Conservation (phyloP, 345 rosid species). For the Populus nigra region DNA sequence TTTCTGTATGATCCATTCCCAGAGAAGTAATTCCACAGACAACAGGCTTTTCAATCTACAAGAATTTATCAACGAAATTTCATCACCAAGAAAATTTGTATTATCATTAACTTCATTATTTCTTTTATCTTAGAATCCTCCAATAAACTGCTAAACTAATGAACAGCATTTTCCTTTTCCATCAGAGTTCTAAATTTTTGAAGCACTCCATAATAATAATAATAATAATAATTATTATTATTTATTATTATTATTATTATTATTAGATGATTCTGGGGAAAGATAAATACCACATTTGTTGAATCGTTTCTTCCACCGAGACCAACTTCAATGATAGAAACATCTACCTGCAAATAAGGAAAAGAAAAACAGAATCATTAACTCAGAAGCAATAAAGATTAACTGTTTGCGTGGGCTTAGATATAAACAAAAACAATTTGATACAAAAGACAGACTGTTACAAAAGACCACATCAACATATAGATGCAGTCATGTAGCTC, state of each 20-base stretch:
- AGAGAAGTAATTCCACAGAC: constrained; percentile 85
- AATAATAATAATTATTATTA: neutral
- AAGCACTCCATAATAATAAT: neutral
- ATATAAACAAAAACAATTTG: neutral
- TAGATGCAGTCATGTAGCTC: neutral
- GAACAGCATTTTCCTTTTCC: neutral
- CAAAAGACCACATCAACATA: neutral
- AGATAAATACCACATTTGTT: constrained; percentile 71
- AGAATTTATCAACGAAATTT: constrained; percentile 10
- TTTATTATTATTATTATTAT: too few relatives aligned
- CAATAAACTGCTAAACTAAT: neutral
- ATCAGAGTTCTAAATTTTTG: neutral
- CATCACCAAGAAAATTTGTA: constrained; percentile 4
- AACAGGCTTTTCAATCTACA: constrained; percentile 76
- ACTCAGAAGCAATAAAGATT: neutral
- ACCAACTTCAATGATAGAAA: constrained; percentile 86
- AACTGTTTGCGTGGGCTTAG: neutral
- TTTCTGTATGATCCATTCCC: constrained; percentile 84
- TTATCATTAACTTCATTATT: neutral
- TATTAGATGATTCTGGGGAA: neutral
- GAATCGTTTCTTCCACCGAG: constrained; percentile 74
- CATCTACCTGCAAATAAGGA: constrained; percentile 59
- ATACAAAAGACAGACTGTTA: neutral
- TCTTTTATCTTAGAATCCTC: neutral
- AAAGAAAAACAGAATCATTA: neutral